Evolutionary conservation across 805 yeast genomes (phyloP), one percentile per base, ranked within the genome.

Genomic region (Sugiyamaella americana): DNA sequence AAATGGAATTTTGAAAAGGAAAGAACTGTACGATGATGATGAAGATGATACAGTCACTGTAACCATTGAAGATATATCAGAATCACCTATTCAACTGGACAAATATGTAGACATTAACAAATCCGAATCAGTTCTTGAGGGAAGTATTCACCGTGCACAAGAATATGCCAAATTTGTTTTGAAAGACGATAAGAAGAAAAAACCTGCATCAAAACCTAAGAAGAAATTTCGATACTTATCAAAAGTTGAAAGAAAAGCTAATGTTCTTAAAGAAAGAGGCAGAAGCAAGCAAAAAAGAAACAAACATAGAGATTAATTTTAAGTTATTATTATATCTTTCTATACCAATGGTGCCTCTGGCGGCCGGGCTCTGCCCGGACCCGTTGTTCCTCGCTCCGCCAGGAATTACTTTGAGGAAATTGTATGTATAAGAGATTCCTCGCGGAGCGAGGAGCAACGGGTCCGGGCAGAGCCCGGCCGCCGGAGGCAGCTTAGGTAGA

Each of bases 191-290:
- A 45, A 45, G 30, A 45, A 41, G 43, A 48, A 47, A 35, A 37
- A 47, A 40, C 47, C 58, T 8, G 54, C 58, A 39, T 54, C 55
- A 21, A 58, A 58, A 51, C 53, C 53, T 50, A 76, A 73, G 66
- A 82, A 80, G 74, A 89, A 89, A 74, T 88, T 88, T 60, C 79
- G 96, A 67, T 91, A 89, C 58, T 73, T 89, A 63, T 78, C 93
- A 42, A 87, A 87, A 64, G 67, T 72, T 22, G 96, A 88, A 66
- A 77, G 98, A 66, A 79, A 69, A 57, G 65, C 64, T 18, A 78
- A 79, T 49, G 75, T 55, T 24, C 37, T 56, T 24, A 77, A 68
- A 64, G 75, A 67, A 68, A 75, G 64, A 68, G 52, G 52, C 65
- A 41, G 66, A 63, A 41, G 56, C 62, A 45, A 66, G 65, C 52